Evolutionary conservation across 2,329 filamentous ascomycete genomes (phyloP).

Genomic region (Sarocladium kiliense): DNA sequence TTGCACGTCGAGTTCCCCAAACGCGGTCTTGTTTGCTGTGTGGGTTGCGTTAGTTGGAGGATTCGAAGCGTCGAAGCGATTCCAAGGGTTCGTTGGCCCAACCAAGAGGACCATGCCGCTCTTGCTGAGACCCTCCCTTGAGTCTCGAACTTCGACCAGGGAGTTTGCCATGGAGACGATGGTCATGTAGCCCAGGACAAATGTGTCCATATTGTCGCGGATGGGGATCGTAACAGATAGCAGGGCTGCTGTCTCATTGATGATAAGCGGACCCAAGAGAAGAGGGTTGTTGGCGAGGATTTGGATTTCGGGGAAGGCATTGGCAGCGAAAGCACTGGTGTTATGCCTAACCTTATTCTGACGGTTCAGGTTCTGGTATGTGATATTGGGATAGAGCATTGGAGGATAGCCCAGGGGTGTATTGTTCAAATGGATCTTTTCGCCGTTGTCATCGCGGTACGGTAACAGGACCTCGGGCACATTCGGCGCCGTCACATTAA

Average conservation of each 20-base stretch:
- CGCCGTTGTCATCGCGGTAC: constrained; percentile 50
- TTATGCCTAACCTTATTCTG: constrained; percentile 35
- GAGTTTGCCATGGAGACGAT: constrained; percentile 65
- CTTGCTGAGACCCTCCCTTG: constrained; percentile 63
- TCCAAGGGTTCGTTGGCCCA: constrained; percentile 61
- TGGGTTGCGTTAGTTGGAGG: constrained; percentile 44
- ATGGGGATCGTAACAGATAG: constrained; percentile 79
- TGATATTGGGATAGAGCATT: constrained; percentile 72
- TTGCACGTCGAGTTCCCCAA: constrained; percentile 42
- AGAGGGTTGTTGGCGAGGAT: constrained; percentile 51
- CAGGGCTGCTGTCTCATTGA: constrained; percentile 70
- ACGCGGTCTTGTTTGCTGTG: constrained; percentile 28
- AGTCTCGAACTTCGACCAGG: constrained; percentile 56
- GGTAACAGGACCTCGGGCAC: constrained; percentile 55
- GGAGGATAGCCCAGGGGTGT: constrained; percentile 62
- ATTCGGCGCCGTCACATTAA: constrained; percentile 57
- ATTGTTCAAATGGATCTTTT: constrained; percentile 56
- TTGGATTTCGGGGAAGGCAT: constrained; percentile 44
- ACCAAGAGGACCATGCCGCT: constrained; percentile 68
- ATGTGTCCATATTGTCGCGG: constrained; percentile 52
- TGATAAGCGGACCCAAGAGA: constrained; percentile 68
- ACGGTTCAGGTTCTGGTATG: constrained; percentile 46
- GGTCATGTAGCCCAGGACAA: constrained; percentile 80
- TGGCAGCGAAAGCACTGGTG: constrained; percentile 38
- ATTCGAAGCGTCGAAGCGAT: constrained; percentile 49